A percentile compares a stretch with the other conserved stretches of the same genome.
phyloP scores from a whole-genome alignment of 768 basidiomycete species.

The Amanita polypyramis region DNA sequence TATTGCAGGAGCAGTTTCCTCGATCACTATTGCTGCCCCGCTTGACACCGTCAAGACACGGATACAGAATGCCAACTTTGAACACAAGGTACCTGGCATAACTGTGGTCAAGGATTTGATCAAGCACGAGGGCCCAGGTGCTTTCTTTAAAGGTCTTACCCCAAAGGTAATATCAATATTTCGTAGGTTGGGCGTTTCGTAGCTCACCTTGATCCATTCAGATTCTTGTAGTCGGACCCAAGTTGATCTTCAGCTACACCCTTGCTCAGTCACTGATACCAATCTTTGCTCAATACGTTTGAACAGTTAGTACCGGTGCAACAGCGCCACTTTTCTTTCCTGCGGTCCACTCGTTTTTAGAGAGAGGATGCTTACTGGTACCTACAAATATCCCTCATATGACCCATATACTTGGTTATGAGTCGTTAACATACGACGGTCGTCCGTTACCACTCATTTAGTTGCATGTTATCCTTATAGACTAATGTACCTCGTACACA shows the following conservation, averaged over 20 bases:
- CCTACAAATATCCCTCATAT: no score
- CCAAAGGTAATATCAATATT: conserved; percentile 77
- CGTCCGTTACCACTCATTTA: no score
- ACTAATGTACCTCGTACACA: not conserved
- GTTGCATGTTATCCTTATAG: no score
- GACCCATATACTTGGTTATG: no score
- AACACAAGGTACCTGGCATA: conserved; percentile 68
- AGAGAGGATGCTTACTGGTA: no score
- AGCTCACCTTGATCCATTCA: conserved; percentile 30
- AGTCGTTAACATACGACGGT: no score
- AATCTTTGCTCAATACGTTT: conserved; percentile 80
- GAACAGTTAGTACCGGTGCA: conserved; percentile 3
- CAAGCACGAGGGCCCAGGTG: conserved; percentile 71
- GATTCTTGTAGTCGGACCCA: conserved; percentile 95
- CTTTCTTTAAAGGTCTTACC: conserved; percentile 95
- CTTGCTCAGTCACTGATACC: conserved; percentile 95
- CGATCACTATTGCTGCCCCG: conserved; percentile 92
- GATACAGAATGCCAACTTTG: conserved; percentile 98
- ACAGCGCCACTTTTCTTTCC: not conserved
- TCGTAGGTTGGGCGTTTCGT: conserved; percentile 10
- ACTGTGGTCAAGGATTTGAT: conserved; percentile 80
- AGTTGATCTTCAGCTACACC: conserved; percentile 97
- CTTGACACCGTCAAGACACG: conserved; percentile 95
- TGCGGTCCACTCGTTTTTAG: no score
- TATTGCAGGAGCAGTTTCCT: conserved; percentile 86